phyloP scores from a whole-genome alignment of 495 filamentous ascomycete species.

The Viridothelium virens region DNA sequence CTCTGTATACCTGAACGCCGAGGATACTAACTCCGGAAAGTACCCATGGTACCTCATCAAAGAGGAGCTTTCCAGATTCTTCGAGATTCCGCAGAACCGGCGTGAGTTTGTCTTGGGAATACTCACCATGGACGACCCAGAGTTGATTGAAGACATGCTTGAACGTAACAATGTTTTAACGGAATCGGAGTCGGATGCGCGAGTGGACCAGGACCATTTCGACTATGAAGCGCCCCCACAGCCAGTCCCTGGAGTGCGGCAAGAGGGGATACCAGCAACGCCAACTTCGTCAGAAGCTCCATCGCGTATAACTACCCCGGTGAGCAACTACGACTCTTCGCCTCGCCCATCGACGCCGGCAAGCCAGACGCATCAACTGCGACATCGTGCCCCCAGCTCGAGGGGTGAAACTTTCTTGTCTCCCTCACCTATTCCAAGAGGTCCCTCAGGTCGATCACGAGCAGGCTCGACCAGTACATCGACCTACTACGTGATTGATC shows the following conservation, averaged over 20 bases:
- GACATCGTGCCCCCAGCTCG: neutral
- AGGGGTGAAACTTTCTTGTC: neutral
- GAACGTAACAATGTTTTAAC: constrained; percentile 4
- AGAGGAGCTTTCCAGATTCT: constrained; percentile 9
- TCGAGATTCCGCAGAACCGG: neutral
- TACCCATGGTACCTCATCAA: neutral
- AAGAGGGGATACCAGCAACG: neutral
- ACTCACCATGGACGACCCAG: constrained; percentile 3
- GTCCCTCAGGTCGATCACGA: neutral
- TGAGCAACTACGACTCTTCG: neutral
- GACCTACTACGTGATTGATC: constrained; percentile 1
- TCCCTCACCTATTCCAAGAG: neutral
- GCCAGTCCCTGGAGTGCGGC: neutral
- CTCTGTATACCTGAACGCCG: neutral
- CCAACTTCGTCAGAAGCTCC: neutral
- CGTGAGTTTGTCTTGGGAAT: neutral
- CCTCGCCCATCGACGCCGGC: neutral
- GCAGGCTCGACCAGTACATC: neutral
- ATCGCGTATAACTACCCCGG: neutral
- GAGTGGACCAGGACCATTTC: neutral
- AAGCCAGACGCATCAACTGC: neutral
- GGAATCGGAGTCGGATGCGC: neutral
- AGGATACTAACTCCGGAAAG: neutral
- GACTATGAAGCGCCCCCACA: neutral
- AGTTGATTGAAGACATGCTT: constrained; percentile 12